phyloP scores from a whole-genome alignment of 2,329 filamentous ascomycete species.

The Aspergillus pseudoterreus region DNA sequence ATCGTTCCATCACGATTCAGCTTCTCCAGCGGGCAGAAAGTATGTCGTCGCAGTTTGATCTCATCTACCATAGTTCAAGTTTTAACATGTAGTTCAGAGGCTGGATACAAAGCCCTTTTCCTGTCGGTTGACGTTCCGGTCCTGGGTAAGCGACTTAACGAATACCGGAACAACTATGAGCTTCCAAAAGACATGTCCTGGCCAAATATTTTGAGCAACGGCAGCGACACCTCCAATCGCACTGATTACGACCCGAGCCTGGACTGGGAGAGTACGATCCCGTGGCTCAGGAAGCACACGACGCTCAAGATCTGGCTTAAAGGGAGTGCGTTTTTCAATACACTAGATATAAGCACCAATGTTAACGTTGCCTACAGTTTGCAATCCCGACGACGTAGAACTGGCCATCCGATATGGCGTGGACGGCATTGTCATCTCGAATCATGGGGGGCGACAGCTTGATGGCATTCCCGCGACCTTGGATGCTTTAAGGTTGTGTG shows the following conservation, averaged over 20 bases:
- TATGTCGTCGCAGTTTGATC: slow-evolving; percentile 17
- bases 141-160: slow-evolving; percentile 51
- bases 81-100: slow-evolving; percentile 20
- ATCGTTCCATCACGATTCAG: slow-evolving; percentile 42
- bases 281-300: slow-evolving; percentile 47
- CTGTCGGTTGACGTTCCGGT: slow-evolving; percentile 55
- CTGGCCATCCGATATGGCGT: slow-evolving; percentile 33
- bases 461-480: slow-evolving; percentile 37
- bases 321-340: slow-evolving; percentile 16
- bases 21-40: slow-evolving; percentile 44
- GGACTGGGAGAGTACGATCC: slow-evolving; percentile 50
- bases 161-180: slow-evolving; percentile 51
- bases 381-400: slow-evolving; percentile 32
- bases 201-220: slow-evolving; percentile 40
- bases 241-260: slow-evolving; percentile 36
- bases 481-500: slow-evolving; percentile 30
- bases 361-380: slow-evolving; percentile 14
- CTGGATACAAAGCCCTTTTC: slow-evolving; percentile 53
- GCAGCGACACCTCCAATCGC: slow-evolving; percentile 18
- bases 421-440: slow-evolving; percentile 37
- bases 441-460: slow-evolving; percentile 38
- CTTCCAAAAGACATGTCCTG: slow-evolving; percentile 44
- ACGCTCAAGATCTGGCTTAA: slow-evolving; percentile 42
- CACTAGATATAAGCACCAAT: slow-evolving; percentile 9
- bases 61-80: neutral